Evolutionary conservation across 257 asterid species (phyloP).

Genomic region (Scutellaria baicalensis): DNA sequence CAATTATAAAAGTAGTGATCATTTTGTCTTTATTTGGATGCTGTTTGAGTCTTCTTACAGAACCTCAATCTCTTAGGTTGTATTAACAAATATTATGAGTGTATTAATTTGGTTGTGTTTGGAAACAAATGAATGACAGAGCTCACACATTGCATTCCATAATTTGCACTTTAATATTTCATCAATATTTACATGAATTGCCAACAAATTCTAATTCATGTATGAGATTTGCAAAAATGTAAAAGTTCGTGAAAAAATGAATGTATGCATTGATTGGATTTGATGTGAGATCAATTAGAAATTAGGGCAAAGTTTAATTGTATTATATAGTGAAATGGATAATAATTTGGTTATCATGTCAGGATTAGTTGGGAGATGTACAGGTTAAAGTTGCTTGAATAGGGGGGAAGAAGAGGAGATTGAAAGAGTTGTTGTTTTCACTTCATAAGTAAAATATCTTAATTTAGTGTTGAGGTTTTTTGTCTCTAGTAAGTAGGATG

Average conservation of each 20-base stretch:
- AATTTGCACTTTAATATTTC: too few species aligned
- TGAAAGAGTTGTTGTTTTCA: not conserved
- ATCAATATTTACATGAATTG: too few species aligned
- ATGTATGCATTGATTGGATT: too few species aligned
- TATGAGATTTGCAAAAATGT: too few species aligned
- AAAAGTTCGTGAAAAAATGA: too few species aligned
- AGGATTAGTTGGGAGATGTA: not conserved
- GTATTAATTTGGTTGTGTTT: not conserved
- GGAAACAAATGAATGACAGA: not conserved
- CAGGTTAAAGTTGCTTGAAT: not conserved
- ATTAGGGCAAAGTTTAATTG: too few species aligned
- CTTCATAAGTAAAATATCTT: not conserved
- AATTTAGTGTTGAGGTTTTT: constrained; percentile 19
- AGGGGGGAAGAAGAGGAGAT: not conserved
- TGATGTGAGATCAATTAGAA: too few species aligned
- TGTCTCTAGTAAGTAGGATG: constrained; percentile 10
- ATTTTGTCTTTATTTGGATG: not conserved
- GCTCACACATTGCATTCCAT: too few species aligned
- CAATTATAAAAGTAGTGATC: too few species aligned
- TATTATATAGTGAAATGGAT: too few species aligned
- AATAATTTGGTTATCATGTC: too few species aligned
- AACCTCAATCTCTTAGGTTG: not conserved
- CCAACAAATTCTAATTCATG: too few species aligned
- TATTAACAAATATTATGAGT: not conserved
- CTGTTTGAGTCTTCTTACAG: not conserved